Percentiles rank a stretch among this genome's conserved stretches.
phyloP scores from a whole-genome alignment of 2,329 filamentous ascomycete species.

The Talaromyces sp. region DNA sequence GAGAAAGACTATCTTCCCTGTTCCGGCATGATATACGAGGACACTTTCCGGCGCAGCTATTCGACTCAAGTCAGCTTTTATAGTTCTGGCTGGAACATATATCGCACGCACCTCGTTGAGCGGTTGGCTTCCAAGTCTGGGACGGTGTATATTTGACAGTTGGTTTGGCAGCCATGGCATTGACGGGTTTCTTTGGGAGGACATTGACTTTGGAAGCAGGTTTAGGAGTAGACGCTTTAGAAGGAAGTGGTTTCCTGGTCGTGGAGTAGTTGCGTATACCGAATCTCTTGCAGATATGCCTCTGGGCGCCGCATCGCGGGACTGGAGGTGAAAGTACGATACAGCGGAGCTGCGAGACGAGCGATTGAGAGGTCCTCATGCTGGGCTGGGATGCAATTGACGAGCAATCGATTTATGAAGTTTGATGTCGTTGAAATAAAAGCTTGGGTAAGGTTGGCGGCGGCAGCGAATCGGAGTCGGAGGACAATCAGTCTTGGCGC shows the following conservation, averaged over 20 bases:
- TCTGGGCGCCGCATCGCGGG: neutral
- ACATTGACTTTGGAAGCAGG: slow-evolving; percentile 3
- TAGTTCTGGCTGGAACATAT: neutral
- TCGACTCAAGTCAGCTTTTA: slow-evolving; percentile 1
- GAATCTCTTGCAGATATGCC: neutral
- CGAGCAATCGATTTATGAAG: neutral
- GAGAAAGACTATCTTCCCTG: slow-evolving; percentile 60
- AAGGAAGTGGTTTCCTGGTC: neutral
- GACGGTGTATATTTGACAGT: neutral
- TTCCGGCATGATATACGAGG: slow-evolving; percentile 72
- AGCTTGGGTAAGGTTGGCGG: neutral
- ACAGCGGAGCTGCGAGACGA: slow-evolving; percentile 7
- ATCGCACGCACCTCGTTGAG: slow-evolving; percentile 26
- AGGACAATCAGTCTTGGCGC: slow-evolving; percentile 7
- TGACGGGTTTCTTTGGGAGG: neutral
- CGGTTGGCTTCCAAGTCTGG: slow-evolving; percentile 20
- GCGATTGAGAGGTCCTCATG: neutral
- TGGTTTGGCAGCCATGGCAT: neutral
- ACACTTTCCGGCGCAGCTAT: slow-evolving; percentile 43
- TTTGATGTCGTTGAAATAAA: slow-evolving; percentile 2
- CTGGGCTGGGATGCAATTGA: neutral
- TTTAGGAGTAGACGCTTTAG: neutral
- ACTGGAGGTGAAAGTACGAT: neutral
- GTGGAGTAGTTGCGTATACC: slow-evolving; percentile 3
- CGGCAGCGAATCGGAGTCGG: neutral